Conservation (phyloP, 106 monocot genomes). For the Platanthera guangdongensis region DNA sequence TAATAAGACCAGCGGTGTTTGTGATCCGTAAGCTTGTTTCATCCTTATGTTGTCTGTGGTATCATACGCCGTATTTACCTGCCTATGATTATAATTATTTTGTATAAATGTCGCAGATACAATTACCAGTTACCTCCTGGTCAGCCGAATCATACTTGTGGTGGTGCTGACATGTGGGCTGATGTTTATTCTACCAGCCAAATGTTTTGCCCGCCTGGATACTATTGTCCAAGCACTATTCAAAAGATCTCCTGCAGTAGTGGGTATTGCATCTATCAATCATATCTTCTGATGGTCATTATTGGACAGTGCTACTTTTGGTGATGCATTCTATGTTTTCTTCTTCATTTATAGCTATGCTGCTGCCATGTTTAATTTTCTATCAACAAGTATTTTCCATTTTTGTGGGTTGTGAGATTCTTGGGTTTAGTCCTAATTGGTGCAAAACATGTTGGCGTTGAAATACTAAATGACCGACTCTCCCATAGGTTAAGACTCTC, state of each 20-base stretch:
- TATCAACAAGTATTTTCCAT: neutral
- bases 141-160: slow-evolving; percentile 73
- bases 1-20: slow-evolving; percentile 63
- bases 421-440: too few species aligned
- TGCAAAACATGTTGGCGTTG: too few species aligned
- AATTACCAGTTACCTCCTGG: slow-evolving; percentile 73
- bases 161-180: slow-evolving; percentile 80
- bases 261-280: slow-evolving; percentile 63
- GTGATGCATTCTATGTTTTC: neutral
- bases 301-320: neutral
- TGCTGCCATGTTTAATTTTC: neutral
- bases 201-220: slow-evolving; percentile 80
- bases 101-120: slow-evolving; percentile 48
- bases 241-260: slow-evolving; percentile 59
- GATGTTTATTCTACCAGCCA: slow-evolving; percentile 45
- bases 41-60: neutral
- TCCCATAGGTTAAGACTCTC: too few species aligned
- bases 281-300: slow-evolving; percentile 1
- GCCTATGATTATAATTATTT: neutral
- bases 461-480: too few species aligned
- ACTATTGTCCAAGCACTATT: slow-evolving; percentile 78
- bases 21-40: slow-evolving; percentile 78
- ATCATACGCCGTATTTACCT: neutral
- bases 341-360: neutral
- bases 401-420: too few species aligned